phyloP scores from a whole-genome alignment of 2,329 filamentous ascomycete species.

The Bipolaris oryzae region DNA sequence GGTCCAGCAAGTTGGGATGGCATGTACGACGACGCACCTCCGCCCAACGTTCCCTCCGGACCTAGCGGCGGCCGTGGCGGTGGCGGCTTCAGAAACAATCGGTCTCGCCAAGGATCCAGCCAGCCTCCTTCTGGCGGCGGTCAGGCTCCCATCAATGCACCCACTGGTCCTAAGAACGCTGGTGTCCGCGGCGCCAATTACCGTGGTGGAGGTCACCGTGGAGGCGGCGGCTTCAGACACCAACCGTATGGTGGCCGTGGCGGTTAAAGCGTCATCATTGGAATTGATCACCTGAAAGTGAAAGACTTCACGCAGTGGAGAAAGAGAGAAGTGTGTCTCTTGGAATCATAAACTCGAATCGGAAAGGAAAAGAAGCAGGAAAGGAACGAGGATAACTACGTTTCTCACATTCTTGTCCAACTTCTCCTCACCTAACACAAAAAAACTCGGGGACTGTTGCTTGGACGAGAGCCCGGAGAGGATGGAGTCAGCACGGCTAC shows the following conservation, averaged over 20 bases:
- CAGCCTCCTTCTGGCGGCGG: constrained; percentile 50
- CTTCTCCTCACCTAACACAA: too few relatives aligned
- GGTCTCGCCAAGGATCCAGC: constrained; percentile 46
- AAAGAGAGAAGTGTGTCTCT: not conserved
- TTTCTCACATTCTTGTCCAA: too few relatives aligned
- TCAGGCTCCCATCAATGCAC: constrained; percentile 74
- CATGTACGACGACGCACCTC: constrained; percentile 96
- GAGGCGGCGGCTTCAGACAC: constrained; percentile 37
- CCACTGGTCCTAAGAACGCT: constrained; percentile 94
- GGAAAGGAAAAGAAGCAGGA: too few relatives aligned
- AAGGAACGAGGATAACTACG: too few relatives aligned
- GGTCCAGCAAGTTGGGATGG: constrained; percentile 92
- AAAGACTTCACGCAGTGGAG: too few relatives aligned
- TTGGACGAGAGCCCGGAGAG: too few relatives aligned
- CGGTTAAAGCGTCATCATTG: constrained; percentile 3
- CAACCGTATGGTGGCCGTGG: constrained; percentile 41
- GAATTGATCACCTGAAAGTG: not conserved
- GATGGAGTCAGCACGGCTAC: too few relatives aligned
- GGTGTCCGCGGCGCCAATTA: constrained; percentile 92
- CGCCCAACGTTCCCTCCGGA: constrained; percentile 69
- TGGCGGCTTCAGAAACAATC: constrained; percentile 47
- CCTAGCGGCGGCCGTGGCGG: constrained; percentile 47
- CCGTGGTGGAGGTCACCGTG: constrained; percentile 72
- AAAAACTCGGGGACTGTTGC: too few relatives aligned
- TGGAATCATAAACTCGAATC: too few relatives aligned